Conservation (phyloP, 352 stramenopile species). For the Pythium chondricola region DNA sequence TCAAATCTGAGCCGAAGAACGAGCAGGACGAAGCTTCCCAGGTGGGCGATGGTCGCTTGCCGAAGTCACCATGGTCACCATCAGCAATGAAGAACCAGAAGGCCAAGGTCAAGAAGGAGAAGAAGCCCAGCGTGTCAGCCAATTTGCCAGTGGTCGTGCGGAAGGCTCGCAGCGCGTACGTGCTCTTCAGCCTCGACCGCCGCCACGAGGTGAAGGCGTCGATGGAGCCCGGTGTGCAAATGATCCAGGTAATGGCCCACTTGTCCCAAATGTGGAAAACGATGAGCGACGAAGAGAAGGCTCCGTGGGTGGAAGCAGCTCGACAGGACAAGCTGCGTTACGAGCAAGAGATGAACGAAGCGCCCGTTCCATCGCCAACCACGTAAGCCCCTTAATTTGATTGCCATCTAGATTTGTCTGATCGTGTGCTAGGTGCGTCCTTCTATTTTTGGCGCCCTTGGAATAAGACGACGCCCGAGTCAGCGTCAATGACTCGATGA, state of each 20-base stretch:
- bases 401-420: too few relatives aligned
- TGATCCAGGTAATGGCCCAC: conserved; percentile 28
- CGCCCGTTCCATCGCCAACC: too few relatives aligned
- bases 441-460: too few relatives aligned
- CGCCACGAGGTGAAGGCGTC: conserved; percentile 27
- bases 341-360: conserved; percentile 60
- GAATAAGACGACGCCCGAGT: too few relatives aligned
- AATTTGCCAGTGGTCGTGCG: conserved; percentile 8
- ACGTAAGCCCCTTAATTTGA: too few relatives aligned
- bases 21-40: neutral
- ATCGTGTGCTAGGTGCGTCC: too few relatives aligned
- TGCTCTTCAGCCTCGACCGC: conserved; percentile 34
- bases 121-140: conserved; percentile 2
- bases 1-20: conserved; percentile 3
- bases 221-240: conserved; percentile 24
- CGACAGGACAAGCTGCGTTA: conserved; percentile 27
- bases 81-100: conserved; percentile 32
- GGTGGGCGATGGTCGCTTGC: conserved; percentile 19
- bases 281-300: conserved; percentile 30
- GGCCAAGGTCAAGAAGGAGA: conserved; percentile 24
- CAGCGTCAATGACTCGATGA: too few relatives aligned
- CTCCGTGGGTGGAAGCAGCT: conserved; percentile 24
- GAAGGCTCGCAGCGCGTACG: conserved; percentile 33
- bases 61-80: conserved; percentile 30
- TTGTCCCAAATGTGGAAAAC: conserved; percentile 30